Evolutionary conservation across 2,329 filamentous ascomycete genomes (phyloP), one percentile per base, ranked within the genome.

Genomic region (Sphaerulina vaccinii): DNA sequence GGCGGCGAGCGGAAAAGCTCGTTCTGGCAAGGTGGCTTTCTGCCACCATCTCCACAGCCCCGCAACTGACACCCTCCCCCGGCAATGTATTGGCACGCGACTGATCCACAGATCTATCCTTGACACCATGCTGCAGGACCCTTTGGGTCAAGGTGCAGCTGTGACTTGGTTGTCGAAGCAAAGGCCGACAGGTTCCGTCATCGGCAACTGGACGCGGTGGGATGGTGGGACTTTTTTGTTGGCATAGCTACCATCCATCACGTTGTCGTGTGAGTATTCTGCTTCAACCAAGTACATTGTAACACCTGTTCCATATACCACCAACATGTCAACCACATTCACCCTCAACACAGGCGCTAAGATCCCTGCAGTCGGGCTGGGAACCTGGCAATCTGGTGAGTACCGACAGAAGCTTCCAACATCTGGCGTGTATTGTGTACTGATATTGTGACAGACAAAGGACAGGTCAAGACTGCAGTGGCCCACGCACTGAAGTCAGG

Each of bases 391-490:
- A 51, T 66, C 63, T 39, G 52, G 37, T 42, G 15, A 48, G 23
- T 39, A 22, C 11, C 23, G 2, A 22, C 16, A 23, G 3, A n/a
- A 15, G 7, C 16, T 7, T 9, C 22, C 22, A 9, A 21, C 15
- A 11, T 13, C 18, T 16, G 16, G 11, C 11, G 29, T 23, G 5
- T 15, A 19, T n/a, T 8, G 5, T 11, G 5, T 22, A 4, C 45
- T 48, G 15, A 48, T n/a, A 5, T 8, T 23, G 2, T 16, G 22
- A n/a, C 36, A 51, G 62, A 56, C n/a, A 70, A 73, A 23, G 74
- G 75, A 19, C 68, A 77, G 58, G 75, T 76, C 49, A 74, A 75
- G 65, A 69, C 67, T 45, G 74, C 75, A 13, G 75, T 78, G 5
- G 60, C 70, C 23, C 72, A 76, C 51, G 75, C 75, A 8, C 70